Base-by-base conservation (phyloP, 805 yeast species). In the Yamadazyma akitaensis region DNA sequence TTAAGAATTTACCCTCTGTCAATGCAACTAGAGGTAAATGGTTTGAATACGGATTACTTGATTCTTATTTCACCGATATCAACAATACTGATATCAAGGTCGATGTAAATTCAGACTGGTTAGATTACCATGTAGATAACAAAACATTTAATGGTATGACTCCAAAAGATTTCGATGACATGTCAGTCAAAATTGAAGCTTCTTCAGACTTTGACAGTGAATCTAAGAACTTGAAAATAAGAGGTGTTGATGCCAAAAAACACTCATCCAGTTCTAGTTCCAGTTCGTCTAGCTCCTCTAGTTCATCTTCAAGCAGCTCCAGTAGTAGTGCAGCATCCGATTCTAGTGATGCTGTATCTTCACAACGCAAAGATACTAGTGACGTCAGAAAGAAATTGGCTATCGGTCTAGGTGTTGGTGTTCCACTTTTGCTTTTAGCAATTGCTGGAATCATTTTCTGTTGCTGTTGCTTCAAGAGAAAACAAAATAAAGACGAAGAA, bases 351-450 rank as follows among this genome's bases (percentile, higher is more conserved):
- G 26, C 21, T 17, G 13, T 33, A 13, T 26, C 33, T 17, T 21
- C 34, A 26, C 25, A 26, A 1, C 24, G 21, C 5, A 32, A 43
- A 12, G 42, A 28, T 11, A 37, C 40, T 17, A 40, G 33, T 13
- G 50, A 45, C 16, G 9, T 37, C 7, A 44, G 70, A 43, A 84
- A 78, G 53, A 77, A 79, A 2, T 70, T 88, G n/a, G 96, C 96
- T 0, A 86, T 92, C 59, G 96, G 91, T 1, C 76, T 91, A 49
- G 97, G 97, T 46, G 91, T 87, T n/a, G 88, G 85, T 1, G 75
- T 94, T 40, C 96, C 96, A 1, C 60, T 77, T 0, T 66, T 80
- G 2, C 75, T 76, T 1, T 55, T 86, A 0, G 55, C 82, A 8
- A 53, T 81, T 2, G 75, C 80, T 0, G 72, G 70, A 0, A 42